phyloP scores from a whole-genome alignment of 1,284 basidiomycete genomes.

The Anthracocystis setariae region DNA sequence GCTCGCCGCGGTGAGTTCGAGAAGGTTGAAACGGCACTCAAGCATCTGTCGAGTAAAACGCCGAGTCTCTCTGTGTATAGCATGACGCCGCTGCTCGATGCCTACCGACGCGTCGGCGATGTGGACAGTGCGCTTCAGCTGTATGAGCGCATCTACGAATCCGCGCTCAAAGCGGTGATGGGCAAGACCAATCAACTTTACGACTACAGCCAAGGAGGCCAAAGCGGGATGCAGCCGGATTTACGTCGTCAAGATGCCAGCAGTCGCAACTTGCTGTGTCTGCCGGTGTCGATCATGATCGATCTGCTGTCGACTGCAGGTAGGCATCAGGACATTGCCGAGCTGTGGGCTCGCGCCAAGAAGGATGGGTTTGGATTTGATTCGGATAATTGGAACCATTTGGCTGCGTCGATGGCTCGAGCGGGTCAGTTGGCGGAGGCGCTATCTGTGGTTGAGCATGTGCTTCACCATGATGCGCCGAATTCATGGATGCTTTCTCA shows the following conservation, averaged over 20 bases:
- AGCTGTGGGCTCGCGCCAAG: slow-evolving; percentile 77
- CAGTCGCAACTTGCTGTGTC: slow-evolving; percentile 74
- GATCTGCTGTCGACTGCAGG: slow-evolving; percentile 70
- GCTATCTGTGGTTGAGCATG: slow-evolving; percentile 82
- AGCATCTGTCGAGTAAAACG: slow-evolving; percentile 72
- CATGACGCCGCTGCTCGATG: slow-evolving; percentile 78
- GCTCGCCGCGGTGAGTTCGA: slow-evolving; percentile 71
- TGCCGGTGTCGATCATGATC: slow-evolving; percentile 86
- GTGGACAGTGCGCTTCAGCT: slow-evolving; percentile 73
- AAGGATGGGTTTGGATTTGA: slow-evolving; percentile 83
- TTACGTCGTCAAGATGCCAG: slow-evolving; percentile 31
- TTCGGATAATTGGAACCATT: slow-evolving; percentile 91
- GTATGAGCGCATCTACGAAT: slow-evolving; percentile 78
- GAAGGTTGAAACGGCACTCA: slow-evolving; percentile 74
- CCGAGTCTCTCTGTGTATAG: slow-evolving; percentile 74
- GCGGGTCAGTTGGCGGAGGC: slow-evolving; percentile 83
- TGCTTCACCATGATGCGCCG: slow-evolving; percentile 70
- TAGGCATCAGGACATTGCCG: slow-evolving; percentile 77
- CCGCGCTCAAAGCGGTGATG: slow-evolving; percentile 68
- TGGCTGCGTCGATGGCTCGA: slow-evolving; percentile 79
- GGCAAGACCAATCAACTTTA: slow-evolving; percentile 44
- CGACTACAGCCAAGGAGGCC: slow-evolving; percentile 17
- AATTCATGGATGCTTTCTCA: slow-evolving; percentile 18
- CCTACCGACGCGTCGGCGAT: slow-evolving; percentile 76
- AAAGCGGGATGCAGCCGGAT: not conserved